These are phyloP conservation scores for Rhizophagus clarus DNA, from an alignment of 192 early-diverging fungal species.

Conservation along the genomic window DNA sequence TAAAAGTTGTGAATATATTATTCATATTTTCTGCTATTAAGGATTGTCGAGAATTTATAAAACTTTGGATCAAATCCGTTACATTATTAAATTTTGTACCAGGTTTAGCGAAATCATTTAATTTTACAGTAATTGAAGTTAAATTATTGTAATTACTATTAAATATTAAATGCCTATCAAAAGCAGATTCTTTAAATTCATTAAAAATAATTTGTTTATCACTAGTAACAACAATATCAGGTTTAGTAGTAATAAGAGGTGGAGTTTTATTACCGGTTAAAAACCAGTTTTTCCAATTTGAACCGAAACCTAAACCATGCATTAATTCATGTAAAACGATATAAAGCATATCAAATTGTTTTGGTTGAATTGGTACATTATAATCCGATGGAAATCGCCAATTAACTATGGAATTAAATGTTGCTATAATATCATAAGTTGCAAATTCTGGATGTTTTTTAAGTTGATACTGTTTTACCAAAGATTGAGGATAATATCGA, in stretches of 20 bases:
- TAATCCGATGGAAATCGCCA: constrained; percentile 37
- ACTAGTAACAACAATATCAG: background rate
- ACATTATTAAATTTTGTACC: too few relatives aligned
- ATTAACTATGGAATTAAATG: constrained; percentile 39
- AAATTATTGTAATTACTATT: background rate
- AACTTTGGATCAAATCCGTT: too few relatives aligned
- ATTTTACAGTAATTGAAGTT: background rate
- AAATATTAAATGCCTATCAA: constrained; percentile 20
- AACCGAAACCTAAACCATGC: constrained; percentile 47
- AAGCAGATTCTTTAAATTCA: constrained; percentile 24
- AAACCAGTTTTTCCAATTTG: constrained; percentile 33
- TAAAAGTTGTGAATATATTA: background rate
- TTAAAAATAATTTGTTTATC: background rate
- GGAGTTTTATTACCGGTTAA: constrained; percentile 20
- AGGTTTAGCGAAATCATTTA: background rate
- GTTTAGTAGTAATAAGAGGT: background rate
- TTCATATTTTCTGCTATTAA: too few relatives aligned
- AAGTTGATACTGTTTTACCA: constrained; percentile 43
- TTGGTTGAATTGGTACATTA: background rate
- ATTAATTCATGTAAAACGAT: constrained; percentile 43
- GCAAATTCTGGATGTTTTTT: constrained; percentile 30
- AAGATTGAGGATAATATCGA: constrained; percentile 46
- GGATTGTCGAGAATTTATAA: too few relatives aligned
- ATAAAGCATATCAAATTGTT: constrained; percentile 40
- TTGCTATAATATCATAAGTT: constrained; percentile 39